Base-by-base conservation (phyloP, 2,329 filamentous ascomycete genomes). In the Neonectria neomacrospora region DNA sequence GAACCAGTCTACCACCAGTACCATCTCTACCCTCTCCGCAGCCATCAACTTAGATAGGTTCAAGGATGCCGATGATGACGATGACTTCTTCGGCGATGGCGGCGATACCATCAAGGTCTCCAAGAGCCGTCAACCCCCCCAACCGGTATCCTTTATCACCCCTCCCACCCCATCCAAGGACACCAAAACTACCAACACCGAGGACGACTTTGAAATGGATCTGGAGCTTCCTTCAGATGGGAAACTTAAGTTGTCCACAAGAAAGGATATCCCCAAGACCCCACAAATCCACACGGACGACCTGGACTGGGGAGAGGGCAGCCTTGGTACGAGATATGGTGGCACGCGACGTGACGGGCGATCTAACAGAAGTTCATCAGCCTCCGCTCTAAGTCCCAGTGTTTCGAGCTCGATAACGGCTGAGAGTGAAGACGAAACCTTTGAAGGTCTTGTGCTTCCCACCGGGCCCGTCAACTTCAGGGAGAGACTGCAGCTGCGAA, bases 241-340 rank as follows among this genome's bases (percentile, higher is more conserved):
- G 42, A 86, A 88, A 68, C 79, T 94, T 34, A 88, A 84, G 71
- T 82, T 94, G 34, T 88, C 88, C 8, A 87, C 84, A 42, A 83
- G 81, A 63, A 83, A 81, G 72, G 87, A 91, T 37, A 86, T 88
- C 37, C 86, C 89, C 20, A 88, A 86, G 72, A 89, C 88, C 3
- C 87, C 90, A 5, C 83, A 84, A 14, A 78, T 82, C 30, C 86
- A 85, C 66, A 80, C 81, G 54, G 93, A 97, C 55, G 94, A 97
- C 65, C 89, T 97, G 70, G 94, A 97, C 75, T 97, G 95, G 91
- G 93, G 91, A 55, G 96, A 98, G 79, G 94, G 94, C 58, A 97
- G 94, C 76, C 84, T 97, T 63, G 94, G 95, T 41, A 97, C 95
- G 47, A 88, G 95, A 61, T 95, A 94, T 79, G 94, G 92, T 41